Conservation (phyloP, 1,139 yeast species). For the Pichia sp. region DNA sequence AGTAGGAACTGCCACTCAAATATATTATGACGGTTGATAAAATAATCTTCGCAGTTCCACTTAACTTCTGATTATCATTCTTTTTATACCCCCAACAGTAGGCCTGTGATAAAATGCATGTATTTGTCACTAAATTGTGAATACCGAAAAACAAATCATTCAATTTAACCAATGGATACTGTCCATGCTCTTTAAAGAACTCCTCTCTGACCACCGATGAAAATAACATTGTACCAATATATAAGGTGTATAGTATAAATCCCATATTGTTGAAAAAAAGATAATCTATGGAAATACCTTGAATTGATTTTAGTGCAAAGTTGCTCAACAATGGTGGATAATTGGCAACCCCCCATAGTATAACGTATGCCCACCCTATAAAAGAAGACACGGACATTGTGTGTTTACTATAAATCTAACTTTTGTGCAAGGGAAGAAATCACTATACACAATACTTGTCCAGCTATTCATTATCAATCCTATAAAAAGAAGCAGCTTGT, state of each 20-base stretch:
- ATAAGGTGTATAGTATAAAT: constrained; percentile 25
- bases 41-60: constrained; percentile 19
- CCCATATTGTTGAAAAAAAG: constrained; percentile 29
- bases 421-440: too few species aligned
- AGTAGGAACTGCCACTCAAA: constrained; percentile 9
- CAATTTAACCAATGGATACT: constrained; percentile 25
- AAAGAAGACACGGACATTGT: neutral
- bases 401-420: neutral
- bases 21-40: constrained; percentile 16
- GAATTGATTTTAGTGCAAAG: constrained; percentile 26
- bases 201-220: constrained; percentile 23
- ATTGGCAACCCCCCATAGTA: constrained; percentile 26
- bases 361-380: constrained; percentile 27
- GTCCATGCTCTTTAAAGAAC: constrained; percentile 21
- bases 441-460: too few species aligned
- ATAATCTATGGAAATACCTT: constrained; percentile 30
- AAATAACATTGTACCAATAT: constrained; percentile 22
- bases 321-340: constrained; percentile 29
- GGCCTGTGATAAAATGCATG: constrained; percentile 26
- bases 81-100: constrained; percentile 28
- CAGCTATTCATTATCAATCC: too few species aligned
- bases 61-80: constrained; percentile 26
- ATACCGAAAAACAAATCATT: constrained; percentile 28
- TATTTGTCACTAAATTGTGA: constrained; percentile 25
- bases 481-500: too few species aligned